phyloP scores from a whole-genome alignment of 768 basidiomycete genomes.

The Tricholoma terreum region DNA sequence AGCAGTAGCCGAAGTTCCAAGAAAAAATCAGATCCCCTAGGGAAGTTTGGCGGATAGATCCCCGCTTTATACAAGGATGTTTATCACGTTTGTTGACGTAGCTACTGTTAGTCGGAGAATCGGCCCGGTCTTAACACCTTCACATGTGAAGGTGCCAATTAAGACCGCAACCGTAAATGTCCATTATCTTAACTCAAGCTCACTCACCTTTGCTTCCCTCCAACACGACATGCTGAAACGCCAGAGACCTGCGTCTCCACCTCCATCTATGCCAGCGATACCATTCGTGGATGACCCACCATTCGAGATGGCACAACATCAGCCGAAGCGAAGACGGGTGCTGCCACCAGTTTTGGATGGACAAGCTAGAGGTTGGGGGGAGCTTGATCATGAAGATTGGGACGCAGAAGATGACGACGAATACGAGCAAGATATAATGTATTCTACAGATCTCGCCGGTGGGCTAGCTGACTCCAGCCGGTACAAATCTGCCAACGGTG shows the following conservation, averaged over 20 bases:
- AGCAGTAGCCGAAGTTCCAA: slow-evolving; percentile 53
- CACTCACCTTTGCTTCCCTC: not conserved
- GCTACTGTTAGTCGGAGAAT: not conserved
- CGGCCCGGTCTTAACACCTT: not conserved
- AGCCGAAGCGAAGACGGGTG: slow-evolving; percentile 53
- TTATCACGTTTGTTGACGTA: not conserved
- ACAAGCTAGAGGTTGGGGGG: slow-evolving; percentile 44
- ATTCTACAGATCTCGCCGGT: slow-evolving; percentile 22
- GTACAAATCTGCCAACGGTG: slow-evolving; percentile 61
- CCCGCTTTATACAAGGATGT: not conserved
- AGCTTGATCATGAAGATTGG: slow-evolving; percentile 27
- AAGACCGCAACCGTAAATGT: not conserved
- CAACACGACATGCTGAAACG: slow-evolving; percentile 49
- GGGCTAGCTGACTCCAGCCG: slow-evolving; percentile 25
- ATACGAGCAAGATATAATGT: slow-evolving; percentile 15
- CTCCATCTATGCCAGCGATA: slow-evolving; percentile 27
- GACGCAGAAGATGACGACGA: slow-evolving; percentile 29
- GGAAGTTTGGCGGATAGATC: slow-evolving; percentile 56
- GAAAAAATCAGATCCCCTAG: slow-evolving; percentile 80
- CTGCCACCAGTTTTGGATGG: slow-evolving; percentile 53
- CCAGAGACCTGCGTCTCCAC: slow-evolving; percentile 45
- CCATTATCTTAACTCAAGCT: not conserved
- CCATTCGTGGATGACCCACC: slow-evolving; percentile 26
- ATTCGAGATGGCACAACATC: slow-evolving; percentile 26
- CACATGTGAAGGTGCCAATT: not conserved